Base-by-base conservation (phyloP, 2,329 filamentous ascomycete genomes). In the Colletotrichum higginsianum region DNA sequence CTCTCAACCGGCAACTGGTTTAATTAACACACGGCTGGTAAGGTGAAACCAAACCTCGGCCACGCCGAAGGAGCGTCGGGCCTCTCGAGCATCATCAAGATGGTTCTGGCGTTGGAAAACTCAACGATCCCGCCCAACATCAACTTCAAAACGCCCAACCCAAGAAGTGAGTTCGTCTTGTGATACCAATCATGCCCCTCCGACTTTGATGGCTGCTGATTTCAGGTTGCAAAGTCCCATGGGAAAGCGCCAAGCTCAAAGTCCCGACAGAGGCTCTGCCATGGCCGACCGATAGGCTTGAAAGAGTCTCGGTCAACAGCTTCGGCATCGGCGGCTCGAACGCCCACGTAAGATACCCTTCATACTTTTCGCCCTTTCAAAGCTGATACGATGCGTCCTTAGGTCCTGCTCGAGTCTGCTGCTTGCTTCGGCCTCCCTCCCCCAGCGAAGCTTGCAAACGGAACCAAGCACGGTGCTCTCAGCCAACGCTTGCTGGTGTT, bases 11-110 rank as follows among this genome's bases (percentile, higher is more conserved):
- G 30, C 30, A 35, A 35, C 30, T 9, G 9, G 30, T 9, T 35
- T 35, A 9, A 35, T 9, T 8, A 35, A 8, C 7, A 35, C 38
- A 8, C 4, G 7, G 16, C 11, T 0, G 38, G 2, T 9, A 11
- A 77, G 76, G 74, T 83, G 35, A 84, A 84, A 72, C 76, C 80
- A 6, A 82, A 83, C 52, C 66, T 85, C 16, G 86, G 86, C 0
- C 86, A 88, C 70, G 75, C 76, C 0, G 86, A 87, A 73, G 82
- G 79, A 0, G 83, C 85, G 0, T 80, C 82, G 1, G 86, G 85
- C 0, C 61, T 88, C 0, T 79, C 79, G 0, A 79, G 79, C 0
- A 26, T 88, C 2, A 80, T 88, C 21, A 88, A 88, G 66, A 77
- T 77, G 16, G 75, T 83, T 1, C 60, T 87, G 15, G 79, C 80